Percentiles rank a stretch among this genome's conserved stretches.
Conservation (phyloP, 2,329 filamentous ascomycete species). For the Microcyclosporella mali region DNA sequence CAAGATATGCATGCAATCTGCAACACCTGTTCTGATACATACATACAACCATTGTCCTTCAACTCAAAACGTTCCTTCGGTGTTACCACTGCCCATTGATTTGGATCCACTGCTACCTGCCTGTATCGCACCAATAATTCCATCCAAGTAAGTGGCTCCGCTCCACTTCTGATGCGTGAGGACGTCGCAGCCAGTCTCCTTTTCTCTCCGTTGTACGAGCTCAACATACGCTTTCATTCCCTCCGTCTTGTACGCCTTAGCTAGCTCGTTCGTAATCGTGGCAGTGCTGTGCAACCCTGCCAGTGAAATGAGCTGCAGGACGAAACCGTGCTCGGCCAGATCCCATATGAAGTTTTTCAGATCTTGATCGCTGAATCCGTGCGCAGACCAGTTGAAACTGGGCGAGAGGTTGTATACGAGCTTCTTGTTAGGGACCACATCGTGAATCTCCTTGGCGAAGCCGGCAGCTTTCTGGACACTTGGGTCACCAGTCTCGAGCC, state of each 20-base stretch:
- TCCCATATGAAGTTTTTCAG: constrained; percentile 95
- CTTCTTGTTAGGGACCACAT: constrained; percentile 67
- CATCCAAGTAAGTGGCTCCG: constrained; percentile 71
- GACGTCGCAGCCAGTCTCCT: constrained; percentile 86
- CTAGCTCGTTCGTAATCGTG: constrained; percentile 65
- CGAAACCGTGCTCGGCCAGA: constrained; percentile 76
- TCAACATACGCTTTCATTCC: constrained; percentile 99
- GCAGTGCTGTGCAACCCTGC: constrained; percentile 60
- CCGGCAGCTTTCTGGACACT: constrained; percentile 68
- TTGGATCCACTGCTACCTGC: constrained; percentile 82
- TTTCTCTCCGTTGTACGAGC: constrained; percentile 80
- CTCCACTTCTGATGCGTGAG: constrained; percentile 90
- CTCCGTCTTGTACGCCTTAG: constrained; percentile 74
- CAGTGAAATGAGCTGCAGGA: constrained; percentile 59
- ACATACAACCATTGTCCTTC: too few relatives aligned
- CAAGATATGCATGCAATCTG: not conserved
- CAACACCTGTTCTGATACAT: too few relatives aligned
- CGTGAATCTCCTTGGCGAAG: constrained; percentile 71
- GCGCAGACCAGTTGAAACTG: constrained; percentile 97
- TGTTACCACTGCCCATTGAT: constrained; percentile 94
- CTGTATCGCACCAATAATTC: constrained; percentile 82
- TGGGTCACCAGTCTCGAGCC: constrained; percentile 93
- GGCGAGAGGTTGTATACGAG: constrained; percentile 95
- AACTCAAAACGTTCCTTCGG: constrained; percentile 55
- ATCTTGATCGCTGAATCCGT: constrained; percentile 78